A percentile compares a stretch with the other conserved stretches of the same genome.
Conservation (phyloP, 331 rosid genomes). For the Saraca asoca region DNA sequence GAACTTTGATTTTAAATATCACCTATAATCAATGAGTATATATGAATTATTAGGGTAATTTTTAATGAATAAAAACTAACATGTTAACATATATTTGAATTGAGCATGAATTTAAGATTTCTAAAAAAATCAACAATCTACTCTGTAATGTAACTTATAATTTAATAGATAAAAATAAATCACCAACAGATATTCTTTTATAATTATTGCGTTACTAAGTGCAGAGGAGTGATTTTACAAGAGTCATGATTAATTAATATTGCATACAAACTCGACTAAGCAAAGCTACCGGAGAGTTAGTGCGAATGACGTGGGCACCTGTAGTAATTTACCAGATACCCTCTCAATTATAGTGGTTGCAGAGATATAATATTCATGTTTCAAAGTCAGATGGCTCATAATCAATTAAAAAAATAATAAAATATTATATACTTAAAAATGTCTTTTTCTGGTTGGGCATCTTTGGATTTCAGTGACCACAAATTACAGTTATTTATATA, state of each 20-base stretch:
- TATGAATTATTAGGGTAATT: too few relatives aligned
- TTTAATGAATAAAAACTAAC: too few relatives aligned
- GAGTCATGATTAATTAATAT: slow-evolving; percentile 26
- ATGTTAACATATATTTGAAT: too few relatives aligned
- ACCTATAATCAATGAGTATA: too few relatives aligned
- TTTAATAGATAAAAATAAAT: too few relatives aligned
- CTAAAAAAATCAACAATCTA: too few relatives aligned
- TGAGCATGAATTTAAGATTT: too few relatives aligned
- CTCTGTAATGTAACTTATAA: too few relatives aligned
- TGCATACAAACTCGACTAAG: slow-evolving; percentile 26
- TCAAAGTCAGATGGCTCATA: slow-evolving; percentile 32
- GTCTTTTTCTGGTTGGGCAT: not conserved
- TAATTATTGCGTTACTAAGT: slow-evolving; percentile 24
- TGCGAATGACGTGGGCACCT: slow-evolving; percentile 68
- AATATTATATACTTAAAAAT: not conserved
- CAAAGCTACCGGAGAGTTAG: too few relatives aligned
- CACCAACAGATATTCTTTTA: not conserved
- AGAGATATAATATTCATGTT: slow-evolving; percentile 19
- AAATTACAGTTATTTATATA: slow-evolving; percentile 1
- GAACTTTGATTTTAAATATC: too few relatives aligned
- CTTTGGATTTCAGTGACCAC: slow-evolving; percentile 29
- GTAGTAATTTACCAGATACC: slow-evolving; percentile 37
- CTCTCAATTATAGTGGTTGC: slow-evolving; percentile 23
- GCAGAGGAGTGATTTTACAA: slow-evolving; percentile 23
- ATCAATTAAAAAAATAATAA: not conserved